phyloP scores from a whole-genome alignment of 192 early-diverging fungal species.

The Entomortierella beljakovae region DNA sequence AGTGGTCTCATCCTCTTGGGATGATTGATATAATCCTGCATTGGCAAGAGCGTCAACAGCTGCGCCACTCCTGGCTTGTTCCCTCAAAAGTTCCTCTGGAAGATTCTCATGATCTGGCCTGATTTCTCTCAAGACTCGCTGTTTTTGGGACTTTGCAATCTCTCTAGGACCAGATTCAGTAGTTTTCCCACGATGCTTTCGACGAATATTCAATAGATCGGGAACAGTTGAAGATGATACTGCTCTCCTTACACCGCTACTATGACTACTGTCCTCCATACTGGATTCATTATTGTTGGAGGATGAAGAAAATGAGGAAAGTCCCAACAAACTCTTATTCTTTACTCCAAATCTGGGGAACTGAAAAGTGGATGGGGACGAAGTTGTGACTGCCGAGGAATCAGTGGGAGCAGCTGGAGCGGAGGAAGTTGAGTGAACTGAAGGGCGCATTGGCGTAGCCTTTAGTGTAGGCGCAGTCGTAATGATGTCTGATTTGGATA shows the following conservation, averaged over 20 bases:
- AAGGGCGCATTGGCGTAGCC: background rate
- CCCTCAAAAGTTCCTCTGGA: conserved; percentile 45
- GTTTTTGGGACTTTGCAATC: conserved; percentile 37
- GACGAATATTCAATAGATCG: conserved; percentile 36
- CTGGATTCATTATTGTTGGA: background rate
- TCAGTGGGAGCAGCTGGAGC: conserved; percentile 10
- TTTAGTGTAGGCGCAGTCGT: background rate
- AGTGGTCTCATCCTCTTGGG: background rate
- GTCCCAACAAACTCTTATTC: conserved; percentile 26
- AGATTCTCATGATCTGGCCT: conserved; percentile 43
- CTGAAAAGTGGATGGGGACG: conserved; percentile 18
- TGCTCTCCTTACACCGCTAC: background rate
- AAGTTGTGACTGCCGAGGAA: background rate
- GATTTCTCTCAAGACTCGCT: conserved; percentile 33
- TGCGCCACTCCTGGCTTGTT: conserved; percentile 43
- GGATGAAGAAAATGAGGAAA: conserved; percentile 7
- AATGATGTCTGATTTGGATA: background rate
- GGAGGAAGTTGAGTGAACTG: background rate
- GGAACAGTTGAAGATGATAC: background rate
- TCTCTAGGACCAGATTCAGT: conserved; percentile 33
- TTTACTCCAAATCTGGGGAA: conserved; percentile 29
- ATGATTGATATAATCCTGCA: too few species aligned
- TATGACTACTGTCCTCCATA: conserved; percentile 4
- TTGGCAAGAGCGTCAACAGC: conserved; percentile 18
- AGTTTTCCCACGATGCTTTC: conserved; percentile 35